These are phyloP conservation scores for Geotrichum restrictum DNA, from an alignment of 1,139 yeast genomes.

Conservation along the genomic window DNA sequence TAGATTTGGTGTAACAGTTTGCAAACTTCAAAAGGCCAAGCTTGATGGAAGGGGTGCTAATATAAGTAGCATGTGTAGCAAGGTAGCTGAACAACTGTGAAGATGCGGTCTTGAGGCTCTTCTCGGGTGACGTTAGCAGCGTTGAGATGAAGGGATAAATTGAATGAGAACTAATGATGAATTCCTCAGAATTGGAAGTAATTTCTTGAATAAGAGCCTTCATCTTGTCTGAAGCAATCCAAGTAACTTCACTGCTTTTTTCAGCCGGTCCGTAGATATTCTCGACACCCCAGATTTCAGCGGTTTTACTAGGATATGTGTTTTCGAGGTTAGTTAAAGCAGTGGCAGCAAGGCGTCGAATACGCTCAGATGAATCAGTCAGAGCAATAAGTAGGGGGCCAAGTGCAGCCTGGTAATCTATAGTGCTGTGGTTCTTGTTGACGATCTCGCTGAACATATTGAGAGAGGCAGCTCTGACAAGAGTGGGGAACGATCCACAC, in stretches of 20 bases:
- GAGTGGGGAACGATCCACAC: constrained; percentile 32
- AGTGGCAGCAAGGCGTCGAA: constrained; percentile 44
- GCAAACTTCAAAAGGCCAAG: constrained; percentile 42
- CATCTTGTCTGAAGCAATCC: constrained; percentile 64
- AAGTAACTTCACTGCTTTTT: constrained; percentile 47
- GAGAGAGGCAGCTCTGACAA: constrained; percentile 35
- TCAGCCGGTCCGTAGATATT: constrained; percentile 47
- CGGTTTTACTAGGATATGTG: constrained; percentile 43
- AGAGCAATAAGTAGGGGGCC: constrained; percentile 35
- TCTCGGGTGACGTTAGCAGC: constrained; percentile 26
- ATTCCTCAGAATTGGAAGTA: constrained; percentile 42
- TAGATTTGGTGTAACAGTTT: constrained; percentile 39
- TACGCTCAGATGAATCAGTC: constrained; percentile 33
- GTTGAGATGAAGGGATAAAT: constrained; percentile 39
- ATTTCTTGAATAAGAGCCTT: constrained; percentile 44
- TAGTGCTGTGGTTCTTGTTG: constrained; percentile 16
- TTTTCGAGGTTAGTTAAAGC: constrained; percentile 36
- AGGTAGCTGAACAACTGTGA: constrained; percentile 44
- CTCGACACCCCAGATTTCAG: constrained; percentile 40
- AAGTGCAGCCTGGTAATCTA: constrained; percentile 39
- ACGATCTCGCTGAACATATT: constrained; percentile 27
- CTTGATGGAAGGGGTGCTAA: constrained; percentile 47
- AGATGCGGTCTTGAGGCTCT: constrained; percentile 12
- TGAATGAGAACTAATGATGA: constrained; percentile 46
- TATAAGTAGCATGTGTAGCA: constrained; percentile 48